Evolutionary conservation across 2,329 filamentous ascomycete species (phyloP), one percentile per base, ranked within the genome.

Genomic region (Fusarium bactridioides): DNA sequence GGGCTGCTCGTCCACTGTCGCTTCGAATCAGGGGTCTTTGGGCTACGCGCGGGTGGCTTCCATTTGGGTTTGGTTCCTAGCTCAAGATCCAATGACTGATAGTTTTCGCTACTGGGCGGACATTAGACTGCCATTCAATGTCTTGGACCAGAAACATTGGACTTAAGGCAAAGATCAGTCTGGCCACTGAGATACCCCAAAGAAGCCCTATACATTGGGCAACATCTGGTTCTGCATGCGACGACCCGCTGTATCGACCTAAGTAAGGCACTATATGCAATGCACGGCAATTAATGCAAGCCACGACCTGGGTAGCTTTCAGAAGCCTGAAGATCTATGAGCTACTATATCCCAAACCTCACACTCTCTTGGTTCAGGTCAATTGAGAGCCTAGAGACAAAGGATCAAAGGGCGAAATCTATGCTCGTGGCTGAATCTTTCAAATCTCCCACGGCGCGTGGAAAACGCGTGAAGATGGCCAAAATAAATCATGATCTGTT

Each of bases 201-300:
- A 25, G 18, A 23, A 43, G 37, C 43, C 40, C 33, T 31, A 57
- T 27, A 35, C 29, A 53, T 62, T 65, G 54, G 58, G 54, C 35
- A 55, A 45, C 40, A 29, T 50, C 35, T 62, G 54, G 48, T 44
- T 59, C 57, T 58, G 54, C 67, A 67, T 72, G 69, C 57, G 61
- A 74, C 63, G 61, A 61, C 64, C 71, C 69, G 56, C 65, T 43
- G 31, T 53, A 43, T 31, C 15, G 37, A 35, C 60, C 62, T 51
- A 67, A 51, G 33, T 51, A 61, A 61, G 47, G 53, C 64, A 67
- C 64, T 67, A 67, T 73, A 76, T 76, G 73, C 74, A 74, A 76
- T 76, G 65, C 64, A 67, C 31, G 41, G 63, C 62, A 67, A 67
- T 67, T 69, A 73, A 76, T 76, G 68, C 74, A 63, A 77, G 68